Percentiles rank a stretch among this genome's conserved stretches.
Evolutionary conservation across 306 rosid species (phyloP).

Genomic region (Trichosanthes truncata): DNA sequence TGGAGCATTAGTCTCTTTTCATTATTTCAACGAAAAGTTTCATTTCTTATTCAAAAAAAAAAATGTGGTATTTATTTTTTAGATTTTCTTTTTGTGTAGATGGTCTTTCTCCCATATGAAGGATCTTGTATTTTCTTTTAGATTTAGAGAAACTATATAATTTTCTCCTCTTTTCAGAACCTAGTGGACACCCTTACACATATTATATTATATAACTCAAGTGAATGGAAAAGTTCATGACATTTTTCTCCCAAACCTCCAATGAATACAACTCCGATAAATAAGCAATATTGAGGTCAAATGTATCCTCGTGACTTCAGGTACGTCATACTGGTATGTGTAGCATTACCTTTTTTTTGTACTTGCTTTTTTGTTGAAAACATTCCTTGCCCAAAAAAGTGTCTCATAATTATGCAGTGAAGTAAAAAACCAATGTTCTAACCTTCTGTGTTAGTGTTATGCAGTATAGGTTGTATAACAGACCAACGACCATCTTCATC

Average conservation of each 20-base stretch:
- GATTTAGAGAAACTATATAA: background rate
- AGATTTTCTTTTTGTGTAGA: background rate
- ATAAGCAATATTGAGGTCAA: background rate
- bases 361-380: background rate
- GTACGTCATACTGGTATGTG: background rate
- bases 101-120: background rate
- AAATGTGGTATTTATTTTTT: too few species aligned
- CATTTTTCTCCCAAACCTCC: background rate
- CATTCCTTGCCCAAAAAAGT: background rate
- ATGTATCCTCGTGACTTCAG: background rate
- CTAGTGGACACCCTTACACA: background rate
- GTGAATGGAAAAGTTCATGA: background rate
- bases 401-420: background rate
- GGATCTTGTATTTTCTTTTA: background rate
- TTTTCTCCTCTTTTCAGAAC: background rate
- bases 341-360: background rate
- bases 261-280: background rate
- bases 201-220: background rate
- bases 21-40: too few species aligned
- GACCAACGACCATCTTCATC: conserved; percentile 70
- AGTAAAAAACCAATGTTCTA: background rate
- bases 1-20: too few species aligned
- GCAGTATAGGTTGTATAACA: conserved; percentile 53
- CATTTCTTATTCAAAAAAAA: too few species aligned
- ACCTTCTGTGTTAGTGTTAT: conserved; percentile 36